Percentiles rank a stretch among this genome's conserved stretches.
These are phyloP conservation scores for Boechera stricta DNA, from an alignment of 345 rosid species.

Conservation along the genomic window DNA sequence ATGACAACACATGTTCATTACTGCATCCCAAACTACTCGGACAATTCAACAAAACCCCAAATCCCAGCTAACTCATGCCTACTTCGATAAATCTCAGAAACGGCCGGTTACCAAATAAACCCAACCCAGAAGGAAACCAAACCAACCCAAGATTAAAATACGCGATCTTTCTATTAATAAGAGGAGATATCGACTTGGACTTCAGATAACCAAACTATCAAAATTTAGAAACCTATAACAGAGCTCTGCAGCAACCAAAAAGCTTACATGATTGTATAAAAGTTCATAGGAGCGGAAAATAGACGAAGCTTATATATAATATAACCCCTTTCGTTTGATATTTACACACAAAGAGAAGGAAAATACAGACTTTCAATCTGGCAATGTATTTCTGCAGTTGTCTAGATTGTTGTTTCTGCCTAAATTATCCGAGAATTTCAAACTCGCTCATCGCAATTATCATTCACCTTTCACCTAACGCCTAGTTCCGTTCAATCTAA, in stretches of 20 bases:
- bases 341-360: conserved; percentile 18
- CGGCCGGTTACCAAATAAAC: not conserved
- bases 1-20: not conserved
- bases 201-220: not conserved
- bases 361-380: conserved; percentile 10
- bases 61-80: not conserved
- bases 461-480: conserved; percentile 24
- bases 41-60: not conserved
- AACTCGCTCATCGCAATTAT: not conserved
- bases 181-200: not conserved
- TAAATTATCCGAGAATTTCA: not conserved
- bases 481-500: conserved; percentile 27
- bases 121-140: not conserved
- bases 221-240: not conserved
- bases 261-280: no score
- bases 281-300: no score
- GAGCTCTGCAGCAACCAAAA: no score
- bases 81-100: not conserved
- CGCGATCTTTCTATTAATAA: not conserved
- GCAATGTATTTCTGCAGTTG: conserved; percentile 21
- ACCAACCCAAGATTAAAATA: not conserved
- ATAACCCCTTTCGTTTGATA: not conserved
- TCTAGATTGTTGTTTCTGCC: conserved; percentile 8
- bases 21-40: not conserved
- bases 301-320: not conserved